Evolutionary conservation across 768 basidiomycete genomes (phyloP), one percentile per base, ranked within the genome.

Genomic region (Boletus sp.): DNA sequence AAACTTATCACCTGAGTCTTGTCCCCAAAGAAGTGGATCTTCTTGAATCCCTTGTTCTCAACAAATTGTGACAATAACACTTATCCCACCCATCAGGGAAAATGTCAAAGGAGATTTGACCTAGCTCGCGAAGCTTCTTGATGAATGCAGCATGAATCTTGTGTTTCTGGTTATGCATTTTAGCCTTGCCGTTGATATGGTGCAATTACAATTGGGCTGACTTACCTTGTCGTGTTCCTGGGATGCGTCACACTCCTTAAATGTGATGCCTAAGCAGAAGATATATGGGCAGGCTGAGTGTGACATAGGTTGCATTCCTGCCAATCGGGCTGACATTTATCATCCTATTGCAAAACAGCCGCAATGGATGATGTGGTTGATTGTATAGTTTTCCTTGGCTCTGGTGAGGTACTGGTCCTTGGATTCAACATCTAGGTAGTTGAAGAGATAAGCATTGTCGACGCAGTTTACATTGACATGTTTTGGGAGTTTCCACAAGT

Each of bases 1-100:
- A 50, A 45, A 57, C 59, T 46, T 52, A 85, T 93, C 78, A 81
- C 67, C 64, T 83, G 77, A 0, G 89, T 92, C 75, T 96, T 98
- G 78, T 99, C 97, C 28, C 97, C 97, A 66, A 98, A 94, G 83
- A 99, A 99, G 76, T 98, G 94, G 41, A 98, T 96, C 70, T 95
- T 91, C 41, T 92, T 87, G 68, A 97, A 99, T 3, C 80, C 79
- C 67, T 98, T 96, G 48, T 83, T 78, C 60, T 85, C 87, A 39
- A 99, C 88, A 59, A 90, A 92, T 33, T 75, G 77, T 47, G 98
- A 14, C 91, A 88, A 68, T 87, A 98, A 0, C 92, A 96, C 79
- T 99, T 98, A 77, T 98, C 94, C 97, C 97, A 98, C 30, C 94
- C 95, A 61, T 80, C 73, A 4, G 90, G 89, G 74, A 94, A 96